Conservation (phyloP, 805 yeast species). For the Ogataea nakhonphanomensis region DNA sequence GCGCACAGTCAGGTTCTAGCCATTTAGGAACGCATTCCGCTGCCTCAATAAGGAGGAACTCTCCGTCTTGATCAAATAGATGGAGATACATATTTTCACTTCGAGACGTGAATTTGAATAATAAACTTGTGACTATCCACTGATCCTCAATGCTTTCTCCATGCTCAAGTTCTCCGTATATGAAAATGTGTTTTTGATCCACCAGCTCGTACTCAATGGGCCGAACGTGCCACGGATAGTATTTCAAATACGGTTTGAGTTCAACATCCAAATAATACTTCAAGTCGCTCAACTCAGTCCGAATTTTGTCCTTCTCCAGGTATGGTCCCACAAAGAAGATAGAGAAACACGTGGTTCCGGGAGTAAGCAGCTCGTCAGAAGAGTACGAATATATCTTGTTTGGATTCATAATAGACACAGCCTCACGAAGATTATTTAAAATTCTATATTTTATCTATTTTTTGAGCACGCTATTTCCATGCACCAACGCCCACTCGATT, state of each 20-base stretch:
- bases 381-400: slow-evolving; percentile 10
- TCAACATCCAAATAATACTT: slow-evolving; percentile 22
- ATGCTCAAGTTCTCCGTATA: slow-evolving; percentile 41
- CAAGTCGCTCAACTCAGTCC: slow-evolving; percentile 13
- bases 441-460: slow-evolving; percentile 1
- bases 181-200: slow-evolving; percentile 21
- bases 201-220: slow-evolving; percentile 25
- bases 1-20: slow-evolving; percentile 43
- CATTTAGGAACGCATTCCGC: slow-evolving; percentile 44
- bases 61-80: slow-evolving; percentile 53
- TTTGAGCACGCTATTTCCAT: slow-evolving; percentile 14
- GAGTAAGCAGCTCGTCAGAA: slow-evolving; percentile 13
- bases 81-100: slow-evolving; percentile 40
- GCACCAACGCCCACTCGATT: slow-evolving; percentile 28
- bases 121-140: slow-evolving; percentile 39
- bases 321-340: slow-evolving; percentile 33
- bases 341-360: slow-evolving; percentile 25
- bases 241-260: slow-evolving; percentile 35
- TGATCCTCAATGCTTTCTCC: slow-evolving; percentile 46
- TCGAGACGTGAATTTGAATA: slow-evolving; percentile 34
- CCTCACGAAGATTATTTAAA: neutral
- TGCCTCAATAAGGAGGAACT: slow-evolving; percentile 49
- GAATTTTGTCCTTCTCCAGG: slow-evolving; percentile 18
- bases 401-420: slow-evolving; percentile 10
- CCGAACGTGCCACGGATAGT: slow-evolving; percentile 42